These are phyloP conservation scores for Tricholoma flavovirens DNA, from an alignment of 768 basidiomycete species.

Conservation along the genomic window DNA sequence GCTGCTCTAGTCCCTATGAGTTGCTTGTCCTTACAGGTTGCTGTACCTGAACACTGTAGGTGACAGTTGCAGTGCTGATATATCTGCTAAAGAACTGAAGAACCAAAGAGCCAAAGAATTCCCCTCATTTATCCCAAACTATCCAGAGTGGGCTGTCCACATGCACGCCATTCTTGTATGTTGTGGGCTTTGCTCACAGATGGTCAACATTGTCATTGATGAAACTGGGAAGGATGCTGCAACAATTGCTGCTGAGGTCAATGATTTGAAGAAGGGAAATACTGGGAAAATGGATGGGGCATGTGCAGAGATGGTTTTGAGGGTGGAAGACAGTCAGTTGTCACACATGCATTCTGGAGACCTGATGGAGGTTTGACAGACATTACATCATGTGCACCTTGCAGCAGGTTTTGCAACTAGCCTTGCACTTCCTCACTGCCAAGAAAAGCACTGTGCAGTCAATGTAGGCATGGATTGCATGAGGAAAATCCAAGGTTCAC, in stretches of 20 bases:
- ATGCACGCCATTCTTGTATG: conserved; percentile 16
- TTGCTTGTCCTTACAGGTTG: too few species aligned
- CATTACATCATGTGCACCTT: conserved; percentile 15
- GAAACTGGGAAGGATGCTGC: conserved; percentile 2
- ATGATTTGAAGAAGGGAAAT: conserved; percentile 2
- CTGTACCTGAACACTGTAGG: too few species aligned
- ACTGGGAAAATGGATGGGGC: conserved; percentile 14
- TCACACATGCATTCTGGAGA: conserved; percentile 4
- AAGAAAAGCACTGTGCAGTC: conserved; percentile 17
- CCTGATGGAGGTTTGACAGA: conserved; percentile 20
- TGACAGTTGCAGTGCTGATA: too few species aligned
- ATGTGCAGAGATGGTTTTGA: too few species aligned
- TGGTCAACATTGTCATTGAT: conserved; percentile 7
- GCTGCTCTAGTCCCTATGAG: too few species aligned
- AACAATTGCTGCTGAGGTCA: conserved; percentile 3
- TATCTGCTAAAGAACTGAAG: too few species aligned
- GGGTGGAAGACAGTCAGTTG: too few species aligned
- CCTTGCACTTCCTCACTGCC: conserved; percentile 17
- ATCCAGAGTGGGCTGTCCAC: conserved; percentile 16
- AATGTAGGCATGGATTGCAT: conserved; percentile 24
- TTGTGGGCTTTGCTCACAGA: conserved; percentile 7
- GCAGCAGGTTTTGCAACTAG: conserved; percentile 2
- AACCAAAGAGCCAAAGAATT: too few species aligned
- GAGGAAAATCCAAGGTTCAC: too few species aligned
- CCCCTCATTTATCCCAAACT: conserved; percentile 12